These are phyloP conservation scores for Trichomonascaceae sp. DNA, from an alignment of 1,139 yeast genomes.

Conservation along the genomic window DNA sequence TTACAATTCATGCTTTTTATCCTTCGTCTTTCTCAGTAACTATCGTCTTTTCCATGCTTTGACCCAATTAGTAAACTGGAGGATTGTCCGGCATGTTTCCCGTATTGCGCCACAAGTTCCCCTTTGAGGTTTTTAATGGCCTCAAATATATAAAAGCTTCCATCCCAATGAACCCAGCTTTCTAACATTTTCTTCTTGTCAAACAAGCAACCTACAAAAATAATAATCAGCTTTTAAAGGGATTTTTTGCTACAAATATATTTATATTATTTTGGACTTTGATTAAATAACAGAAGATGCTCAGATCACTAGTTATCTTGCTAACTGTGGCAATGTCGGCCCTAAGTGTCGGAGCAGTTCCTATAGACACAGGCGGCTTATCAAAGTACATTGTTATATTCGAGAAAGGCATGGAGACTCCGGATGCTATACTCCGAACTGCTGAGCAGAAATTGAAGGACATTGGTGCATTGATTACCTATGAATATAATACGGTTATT, in stretches of 20 bases:
- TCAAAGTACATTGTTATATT: constrained; percentile 31
- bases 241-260: too few relatives aligned
- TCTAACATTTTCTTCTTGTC: background rate
- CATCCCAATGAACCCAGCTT: background rate
- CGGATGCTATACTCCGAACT: constrained; percentile 28
- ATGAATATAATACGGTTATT: constrained; percentile 37
- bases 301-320: background rate
- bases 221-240: too few relatives aligned
- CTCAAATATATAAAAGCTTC: background rate
- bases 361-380: constrained; percentile 8
- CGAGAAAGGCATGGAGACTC: constrained; percentile 32
- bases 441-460: constrained; percentile 31
- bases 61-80: background rate
- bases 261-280: background rate
- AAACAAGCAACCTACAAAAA: too few relatives aligned
- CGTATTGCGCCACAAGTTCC: background rate
- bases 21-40: background rate
- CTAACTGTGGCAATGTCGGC: background rate
- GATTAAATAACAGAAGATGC: background rate
- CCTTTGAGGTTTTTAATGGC: background rate
- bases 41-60: background rate
- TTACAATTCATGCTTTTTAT: background rate
- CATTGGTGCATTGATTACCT: constrained; percentile 36
- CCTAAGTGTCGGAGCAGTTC: constrained; percentile 3
- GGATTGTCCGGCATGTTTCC: background rate